Conservation (phyloP, 169 alveolate genomes). For the Cryptosporidium viatorum region DNA sequence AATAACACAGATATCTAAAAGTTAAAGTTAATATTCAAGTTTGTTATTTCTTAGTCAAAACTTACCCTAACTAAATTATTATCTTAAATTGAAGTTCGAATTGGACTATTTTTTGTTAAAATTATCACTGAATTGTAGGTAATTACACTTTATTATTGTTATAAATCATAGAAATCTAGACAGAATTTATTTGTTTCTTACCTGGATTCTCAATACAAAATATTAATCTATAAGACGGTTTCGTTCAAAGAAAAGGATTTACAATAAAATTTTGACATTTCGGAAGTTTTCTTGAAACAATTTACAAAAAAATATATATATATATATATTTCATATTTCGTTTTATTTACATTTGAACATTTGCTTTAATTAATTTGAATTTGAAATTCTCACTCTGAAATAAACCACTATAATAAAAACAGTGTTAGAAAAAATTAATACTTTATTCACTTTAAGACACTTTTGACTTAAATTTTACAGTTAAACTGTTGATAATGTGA, state of each 20-base stretch:
- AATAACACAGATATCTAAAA: not conserved
- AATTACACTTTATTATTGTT: not conserved
- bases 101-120: not conserved
- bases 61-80: slow-evolving; percentile 10
- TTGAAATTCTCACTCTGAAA: no score
- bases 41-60: not conserved
- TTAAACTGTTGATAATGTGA: not conserved
- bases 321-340: not conserved
- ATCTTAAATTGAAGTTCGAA: not conserved
- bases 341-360: no score
- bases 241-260: not conserved
- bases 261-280: not conserved
- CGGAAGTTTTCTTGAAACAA: not conserved
- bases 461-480: not conserved
- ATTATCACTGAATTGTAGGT: not conserved
- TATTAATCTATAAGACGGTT: not conserved
- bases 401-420: not conserved
- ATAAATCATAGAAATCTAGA: not conserved
- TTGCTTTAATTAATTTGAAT: no score
- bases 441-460: not conserved
- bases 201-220: not conserved
- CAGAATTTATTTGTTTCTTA: not conserved
- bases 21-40: not conserved
- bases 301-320: not conserved
- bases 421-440: no score